Evolutionary conservation across 139 green algal species (phyloP).

Genomic region (Axilococcus clingmanii): DNA sequence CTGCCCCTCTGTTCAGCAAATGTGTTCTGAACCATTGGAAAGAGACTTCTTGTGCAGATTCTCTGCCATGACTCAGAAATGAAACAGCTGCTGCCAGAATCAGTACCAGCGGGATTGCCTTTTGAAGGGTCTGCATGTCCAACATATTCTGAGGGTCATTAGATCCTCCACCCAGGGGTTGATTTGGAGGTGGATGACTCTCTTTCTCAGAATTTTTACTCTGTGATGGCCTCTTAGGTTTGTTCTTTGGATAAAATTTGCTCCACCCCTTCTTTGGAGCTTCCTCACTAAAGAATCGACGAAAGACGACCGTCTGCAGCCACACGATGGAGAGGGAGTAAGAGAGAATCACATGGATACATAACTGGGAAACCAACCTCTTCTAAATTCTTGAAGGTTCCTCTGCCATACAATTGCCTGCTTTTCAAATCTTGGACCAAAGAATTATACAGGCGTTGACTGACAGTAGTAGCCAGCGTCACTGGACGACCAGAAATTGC

Average conservation of each 20-base stretch:
- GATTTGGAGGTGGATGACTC: neutral
- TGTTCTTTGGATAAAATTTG: constrained; percentile 50
- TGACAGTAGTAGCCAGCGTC: too few relatives aligned
- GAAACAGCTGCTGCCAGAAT: constrained; percentile 13
- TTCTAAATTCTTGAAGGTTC: too few relatives aligned
- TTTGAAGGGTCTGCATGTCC: constrained; percentile 7
- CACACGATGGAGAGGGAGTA: too few relatives aligned
- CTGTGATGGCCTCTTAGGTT: constrained; percentile 6
- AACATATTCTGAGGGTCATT: constrained; percentile 2
- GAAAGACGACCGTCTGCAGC: too few relatives aligned
- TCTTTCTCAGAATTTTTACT: constrained; percentile 17
- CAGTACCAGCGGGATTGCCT: constrained; percentile 15
- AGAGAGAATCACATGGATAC: too few relatives aligned
- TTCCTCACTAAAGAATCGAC: constrained; percentile 28
- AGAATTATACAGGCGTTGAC: too few relatives aligned
- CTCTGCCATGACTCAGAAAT: constrained; percentile 15
- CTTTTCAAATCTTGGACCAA: too few relatives aligned
- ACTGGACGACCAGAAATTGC: too few relatives aligned
- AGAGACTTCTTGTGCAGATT: constrained; percentile 67
- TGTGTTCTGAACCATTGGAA: constrained; percentile 85
- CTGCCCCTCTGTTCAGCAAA: constrained; percentile 67
- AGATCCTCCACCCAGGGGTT: constrained; percentile 11
- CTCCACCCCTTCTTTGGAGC: constrained; percentile 19
- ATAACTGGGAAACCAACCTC: too few relatives aligned
- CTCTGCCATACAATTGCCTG: too few relatives aligned